Base-by-base conservation (phyloP, 345 rosid genomes). In the Corymbia maculata region DNA sequence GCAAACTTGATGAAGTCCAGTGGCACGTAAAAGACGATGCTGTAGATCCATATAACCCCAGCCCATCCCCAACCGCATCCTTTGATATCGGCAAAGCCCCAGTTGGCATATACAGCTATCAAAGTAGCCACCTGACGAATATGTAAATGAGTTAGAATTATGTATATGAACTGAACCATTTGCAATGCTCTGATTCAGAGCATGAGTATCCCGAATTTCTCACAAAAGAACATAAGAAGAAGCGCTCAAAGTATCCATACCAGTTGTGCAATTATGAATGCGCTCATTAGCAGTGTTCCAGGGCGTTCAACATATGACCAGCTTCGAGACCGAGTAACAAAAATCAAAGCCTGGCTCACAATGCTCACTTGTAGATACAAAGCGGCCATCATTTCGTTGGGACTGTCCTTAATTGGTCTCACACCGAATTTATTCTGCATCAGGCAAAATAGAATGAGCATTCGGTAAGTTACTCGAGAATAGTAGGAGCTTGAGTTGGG, bases 11-110 rank as follows among this genome's bases (percentile, higher is more conserved):
- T 52, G 86, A 92, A 19, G 84, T 91, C 92, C 21, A 92, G 89
- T 19, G 93, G 92, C 28, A 92, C 19, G 89, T 87, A 91, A 82
- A 85, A 87, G 70, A 92, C 85, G 15, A 89, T n/a, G 45, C 91
- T 92, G 92, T 86, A 92, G 61, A 90, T 6, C 93, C 92, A 92
- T 86, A 92, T 88, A 14, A 86, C 89, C 68, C 92, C 93, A 11
- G 92, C 93, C 94, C 94, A 93, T 88, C 94, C 93, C 94, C 94
- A 93, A 2, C 94, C 94, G 42, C 91, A 88, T 42, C 94, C 94
- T 87, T 90, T 86, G 75, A 93, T 91, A 1, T 88, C 88, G 13
- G 94, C 94, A 66, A 93, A 93, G 17, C 86, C 59, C 94, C 94
- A 93, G 79, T 75, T 88, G 79, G 94, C 94, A 88, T 93, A 93